Evolutionary conservation across 1,284 basidiomycete species (phyloP), one percentile per base, ranked within the genome.

Genomic region (Marasmius fiardii): DNA sequence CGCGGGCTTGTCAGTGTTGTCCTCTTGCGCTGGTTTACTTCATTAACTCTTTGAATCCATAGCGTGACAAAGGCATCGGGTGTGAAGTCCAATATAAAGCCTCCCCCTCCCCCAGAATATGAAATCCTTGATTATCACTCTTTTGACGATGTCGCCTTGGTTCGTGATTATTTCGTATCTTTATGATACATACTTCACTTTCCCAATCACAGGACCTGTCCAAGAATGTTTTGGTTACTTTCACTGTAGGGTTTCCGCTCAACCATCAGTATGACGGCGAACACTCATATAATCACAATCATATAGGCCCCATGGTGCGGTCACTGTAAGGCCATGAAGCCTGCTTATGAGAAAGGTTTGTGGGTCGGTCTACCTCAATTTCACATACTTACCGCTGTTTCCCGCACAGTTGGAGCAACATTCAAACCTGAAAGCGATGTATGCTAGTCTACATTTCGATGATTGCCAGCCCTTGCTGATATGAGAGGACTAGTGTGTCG

Each of bases 191-290:
- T 43, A 41, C 12, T 35, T 58, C 10, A 35, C 44, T 41, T 50
- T 34, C 39, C 21, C 28, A 37, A 6, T 43, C 54, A 11, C 58
- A 90, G 87, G 83, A 95, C 66, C 69, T 80, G 20, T 76, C 81
- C 26, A 94, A 94, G 73, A 81, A 95, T 65, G 92, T 93, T 45
- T 75, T 97, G n/a, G 92, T 97, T 51, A 80, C 94, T 3, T 96
- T 95, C 77, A 95, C 92, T 59, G 90, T 88, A 66, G 57, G 78
- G 44, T 3, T 54, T 58, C 21, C 14, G 23, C 34, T n/a, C n/a
- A n/a, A 35, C 26, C 43, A 43, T 51, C 55, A 35, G 44, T 53
- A 18, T 48, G 14, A 33, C 51, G 12, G 39, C 16, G 16, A 7
- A 41, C 43, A 43, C 18, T 39, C 35, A 47, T 48, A 47, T 50